These are phyloP conservation scores for Aurantiochytrium sp. DNA, from an alignment of 108 stramenopile species.

Conservation along the genomic window DNA sequence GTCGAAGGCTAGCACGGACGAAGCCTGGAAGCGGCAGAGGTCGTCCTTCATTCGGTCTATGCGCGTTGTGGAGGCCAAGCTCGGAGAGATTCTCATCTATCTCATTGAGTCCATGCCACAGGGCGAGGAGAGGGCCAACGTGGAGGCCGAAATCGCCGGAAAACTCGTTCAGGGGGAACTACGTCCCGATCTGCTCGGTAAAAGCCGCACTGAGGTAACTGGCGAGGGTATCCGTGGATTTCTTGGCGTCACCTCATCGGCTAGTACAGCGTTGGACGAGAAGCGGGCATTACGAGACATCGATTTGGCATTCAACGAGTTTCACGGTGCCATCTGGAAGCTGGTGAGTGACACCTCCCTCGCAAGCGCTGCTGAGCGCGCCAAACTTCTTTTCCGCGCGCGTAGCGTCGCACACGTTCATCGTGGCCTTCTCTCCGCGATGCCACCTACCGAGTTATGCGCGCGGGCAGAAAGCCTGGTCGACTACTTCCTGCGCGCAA, in stretches of 20 bases:
- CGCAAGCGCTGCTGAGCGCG: background rate
- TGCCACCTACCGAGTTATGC: background rate
- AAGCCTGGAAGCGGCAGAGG: background rate
- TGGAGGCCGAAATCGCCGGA: background rate
- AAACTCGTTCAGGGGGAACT: background rate
- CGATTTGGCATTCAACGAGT: background rate
- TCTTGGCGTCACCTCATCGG: no score
- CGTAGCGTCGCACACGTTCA: no score
- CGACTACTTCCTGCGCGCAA: background rate
- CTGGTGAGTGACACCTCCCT: background rate
- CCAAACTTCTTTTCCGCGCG: background rate
- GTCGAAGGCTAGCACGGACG: no score
- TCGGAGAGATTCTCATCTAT: background rate
- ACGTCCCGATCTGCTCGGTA: background rate
- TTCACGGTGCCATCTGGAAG: background rate
- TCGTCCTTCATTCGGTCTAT: background rate
- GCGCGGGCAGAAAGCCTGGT: background rate
- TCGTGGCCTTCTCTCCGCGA: no score
- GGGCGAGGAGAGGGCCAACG: background rate
- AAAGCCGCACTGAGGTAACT: no score
- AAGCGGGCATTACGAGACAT: no score
- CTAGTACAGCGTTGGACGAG: no score
- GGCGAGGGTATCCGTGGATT: no score
- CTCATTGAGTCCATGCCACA: background rate
- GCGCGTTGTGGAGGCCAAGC: background rate